Evolutionary conservation across 495 filamentous ascomycete genomes (phyloP), one percentile per base, ranked within the genome.

Genomic region (Podospora australis): DNA sequence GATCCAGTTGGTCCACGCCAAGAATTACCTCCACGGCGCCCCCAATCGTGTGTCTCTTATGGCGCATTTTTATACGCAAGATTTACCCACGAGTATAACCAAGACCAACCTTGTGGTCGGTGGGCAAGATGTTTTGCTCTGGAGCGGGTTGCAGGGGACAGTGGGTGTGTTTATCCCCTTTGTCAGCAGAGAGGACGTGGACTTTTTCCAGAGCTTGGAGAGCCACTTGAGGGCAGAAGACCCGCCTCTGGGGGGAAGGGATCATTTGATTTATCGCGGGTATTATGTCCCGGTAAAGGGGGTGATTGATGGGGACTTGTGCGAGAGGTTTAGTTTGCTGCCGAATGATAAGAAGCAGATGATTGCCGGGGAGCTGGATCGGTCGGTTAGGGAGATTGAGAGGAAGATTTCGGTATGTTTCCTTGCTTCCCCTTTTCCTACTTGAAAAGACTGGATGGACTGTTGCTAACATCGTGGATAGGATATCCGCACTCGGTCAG

Each of bases 261-360:
- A 97, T 64, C 92, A 98, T 66, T 67, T 98, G 23, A 91, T 95
- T 39, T 99, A 95, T 59, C 76, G 94, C 45, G 80, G 89, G 38
- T 99, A 97, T 62, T 97, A 99, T 63, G 87, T 85, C n/a, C 94
- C 94, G 1, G 88, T 92, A 11, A 99, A 99, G 75, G 88, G 88
- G 0, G 81, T 95, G 22, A 94, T 99, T 61, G 94, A 99, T 66
- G 94, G 94, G n/a, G 94, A 99, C 72, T 72, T 99, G 50, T 95
- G 90, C 60, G 94, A 99, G 73, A 78, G 87, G 59, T 99, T 88
- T 64, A 78, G 84, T 43, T 64, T 90, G 39, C 70, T 97, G 50
- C 75, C 84, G 25, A 84, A 79, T 50, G 89, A 96, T 59, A 87
- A 83, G 70, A 95, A 95, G 76, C 81, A 87, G 68, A 90, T 86